Percentiles rank a stretch among this genome's conserved stretches.
Evolutionary conservation across 768 basidiomycete species (phyloP).

Genomic region (Melanogaster broomeanus): DNA sequence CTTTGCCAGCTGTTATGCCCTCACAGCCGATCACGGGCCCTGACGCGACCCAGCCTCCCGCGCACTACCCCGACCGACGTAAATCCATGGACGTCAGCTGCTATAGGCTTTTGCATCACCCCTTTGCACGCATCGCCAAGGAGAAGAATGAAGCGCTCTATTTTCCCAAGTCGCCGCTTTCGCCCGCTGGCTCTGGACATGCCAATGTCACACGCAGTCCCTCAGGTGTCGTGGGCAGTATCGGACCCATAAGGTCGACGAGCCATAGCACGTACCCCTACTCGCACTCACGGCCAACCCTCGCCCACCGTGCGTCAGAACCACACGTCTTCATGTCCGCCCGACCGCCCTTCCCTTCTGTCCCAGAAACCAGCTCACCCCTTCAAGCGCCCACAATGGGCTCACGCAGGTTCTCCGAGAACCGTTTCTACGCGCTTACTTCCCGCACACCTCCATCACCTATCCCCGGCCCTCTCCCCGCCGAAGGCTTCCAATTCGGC

Average conservation of each 20-base stretch:
- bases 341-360: slow-evolving; percentile 38
- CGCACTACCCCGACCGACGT: slow-evolving; percentile 37
- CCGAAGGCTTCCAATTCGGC: slow-evolving; percentile 65
- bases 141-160: slow-evolving; percentile 37
- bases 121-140: slow-evolving; percentile 34
- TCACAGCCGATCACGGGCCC: slow-evolving; percentile 23
- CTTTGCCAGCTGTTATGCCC: slow-evolving; percentile 47
- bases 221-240: slow-evolving; percentile 25
- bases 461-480: slow-evolving; percentile 56
- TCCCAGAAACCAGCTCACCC: slow-evolving; percentile 23
- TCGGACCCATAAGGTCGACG: slow-evolving; percentile 47
- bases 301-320: slow-evolving; percentile 34
- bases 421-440: slow-evolving; percentile 48
- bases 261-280: slow-evolving; percentile 49
- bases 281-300: slow-evolving; percentile 35
- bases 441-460: slow-evolving; percentile 50
- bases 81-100: slow-evolving; percentile 44
- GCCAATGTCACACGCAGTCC: slow-evolving; percentile 40
- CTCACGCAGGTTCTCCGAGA: slow-evolving; percentile 41
- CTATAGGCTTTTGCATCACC: slow-evolving; percentile 53
- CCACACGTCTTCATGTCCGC: slow-evolving; percentile 38
- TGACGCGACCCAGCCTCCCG: slow-evolving; percentile 37
- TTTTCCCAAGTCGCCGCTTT: slow-evolving; percentile 34
- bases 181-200: slow-evolving; percentile 31
- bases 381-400: slow-evolving; percentile 9